phyloP scores from a whole-genome alignment of 805 yeast genomes.

The Lachancea cidri region DNA sequence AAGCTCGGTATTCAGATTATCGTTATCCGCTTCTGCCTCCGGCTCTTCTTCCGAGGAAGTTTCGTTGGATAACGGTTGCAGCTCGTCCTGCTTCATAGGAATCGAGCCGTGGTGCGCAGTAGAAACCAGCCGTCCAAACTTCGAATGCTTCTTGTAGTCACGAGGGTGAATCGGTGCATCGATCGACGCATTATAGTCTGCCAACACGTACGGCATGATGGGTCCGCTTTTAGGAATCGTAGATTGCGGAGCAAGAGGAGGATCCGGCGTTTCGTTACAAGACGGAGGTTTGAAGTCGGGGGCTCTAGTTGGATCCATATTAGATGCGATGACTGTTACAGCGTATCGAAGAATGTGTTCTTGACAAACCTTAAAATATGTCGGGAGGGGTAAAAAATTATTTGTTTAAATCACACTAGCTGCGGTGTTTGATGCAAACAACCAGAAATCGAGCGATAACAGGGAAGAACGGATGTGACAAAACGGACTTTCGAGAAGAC shows the following conservation, averaged over 20 bases:
- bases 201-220: constrained; percentile 71
- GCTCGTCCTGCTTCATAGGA: constrained; percentile 53
- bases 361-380: neutral
- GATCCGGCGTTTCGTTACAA: constrained; percentile 52
- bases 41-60: constrained; percentile 41
- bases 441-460: neutral
- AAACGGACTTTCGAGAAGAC: neutral
- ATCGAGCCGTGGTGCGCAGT: constrained; percentile 29
- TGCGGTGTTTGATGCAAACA: neutral
- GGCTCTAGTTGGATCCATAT: constrained; percentile 95
- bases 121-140: constrained; percentile 11
- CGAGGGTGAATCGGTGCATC: constrained; percentile 66
- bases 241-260: constrained; percentile 60
- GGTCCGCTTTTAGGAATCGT: constrained; percentile 71
- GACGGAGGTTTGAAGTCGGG: constrained; percentile 88
- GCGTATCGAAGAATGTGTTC: no score
- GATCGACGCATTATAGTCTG: constrained; percentile 62
- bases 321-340: no score
- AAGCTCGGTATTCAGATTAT: neutral
- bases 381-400: neutral
- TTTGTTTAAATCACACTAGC: neutral
- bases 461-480: neutral
- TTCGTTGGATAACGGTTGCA: constrained; percentile 49
- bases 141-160: constrained; percentile 26
- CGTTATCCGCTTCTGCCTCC: constrained; percentile 27